Evolutionary conservation across 148 eudicot genomes (phyloP).

Genomic region (Cornus florida): DNA sequence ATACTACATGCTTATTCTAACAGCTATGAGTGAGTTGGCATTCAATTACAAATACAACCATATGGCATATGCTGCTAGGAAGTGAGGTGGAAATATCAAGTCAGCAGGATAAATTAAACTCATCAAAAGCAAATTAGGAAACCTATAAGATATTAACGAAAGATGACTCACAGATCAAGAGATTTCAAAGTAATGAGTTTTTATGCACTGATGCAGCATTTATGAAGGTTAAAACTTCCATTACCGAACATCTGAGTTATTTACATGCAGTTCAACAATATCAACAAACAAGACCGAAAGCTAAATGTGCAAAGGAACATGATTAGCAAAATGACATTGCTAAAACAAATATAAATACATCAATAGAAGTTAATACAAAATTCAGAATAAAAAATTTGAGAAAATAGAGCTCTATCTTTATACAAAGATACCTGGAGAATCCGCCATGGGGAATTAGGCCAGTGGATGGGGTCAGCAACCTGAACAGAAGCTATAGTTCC

Average conservation of each 20-base stretch:
- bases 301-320: not conserved
- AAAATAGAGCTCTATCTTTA: not conserved
- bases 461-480: constrained; percentile 48
- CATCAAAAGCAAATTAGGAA: too few species aligned
- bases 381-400: not conserved
- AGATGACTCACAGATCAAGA: too few species aligned
- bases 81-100: too few species aligned
- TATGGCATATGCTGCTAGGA: too few species aligned
- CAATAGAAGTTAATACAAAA: too few species aligned
- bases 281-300: not conserved
- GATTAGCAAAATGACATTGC: not conserved
- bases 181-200: not conserved
- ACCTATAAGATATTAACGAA: too few species aligned
- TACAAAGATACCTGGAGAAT: constrained; percentile 44
- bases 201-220: not conserved
- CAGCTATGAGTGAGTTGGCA: too few species aligned
- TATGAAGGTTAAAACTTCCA: not conserved
- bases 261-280: not conserved
- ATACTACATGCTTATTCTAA: not conserved
- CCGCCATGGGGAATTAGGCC: constrained; percentile 69
- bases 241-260: not conserved
- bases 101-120: too few species aligned
- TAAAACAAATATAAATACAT: too few species aligned
- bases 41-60: too few species aligned
- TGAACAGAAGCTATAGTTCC: constrained; percentile 50